These are phyloP conservation scores for Lotus japonicus DNA, from an alignment of 306 rosid species.

Conservation along the genomic window DNA sequence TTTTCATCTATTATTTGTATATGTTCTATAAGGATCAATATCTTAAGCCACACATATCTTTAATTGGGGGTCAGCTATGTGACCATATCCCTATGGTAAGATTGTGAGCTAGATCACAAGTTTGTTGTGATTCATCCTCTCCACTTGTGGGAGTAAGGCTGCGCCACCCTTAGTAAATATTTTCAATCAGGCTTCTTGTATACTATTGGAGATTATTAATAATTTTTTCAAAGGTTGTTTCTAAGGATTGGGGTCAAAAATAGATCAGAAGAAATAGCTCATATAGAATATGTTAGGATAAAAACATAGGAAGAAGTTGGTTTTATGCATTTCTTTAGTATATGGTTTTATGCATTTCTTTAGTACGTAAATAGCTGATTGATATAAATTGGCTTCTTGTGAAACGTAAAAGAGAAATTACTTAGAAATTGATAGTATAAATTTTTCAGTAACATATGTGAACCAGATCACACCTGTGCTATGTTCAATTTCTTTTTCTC, in stretches of 20 bases:
- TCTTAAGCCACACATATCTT: not conserved
- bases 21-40: not conserved
- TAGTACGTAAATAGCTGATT: not conserved
- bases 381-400: not conserved
- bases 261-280: not conserved
- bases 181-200: not conserved
- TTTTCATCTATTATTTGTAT: not conserved
- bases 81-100: not conserved
- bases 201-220: not conserved
- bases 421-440: not conserved
- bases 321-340: too few relatives aligned
- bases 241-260: not conserved
- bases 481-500: not conserved
- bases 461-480: not conserved
- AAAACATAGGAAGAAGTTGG: not conserved
- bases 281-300: not conserved
- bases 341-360: not conserved
- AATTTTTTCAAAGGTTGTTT: not conserved
- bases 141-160: not conserved
- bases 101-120: not conserved
- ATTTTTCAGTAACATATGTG: not conserved
- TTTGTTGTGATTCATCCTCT: not conserved
- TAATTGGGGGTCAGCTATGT: not conserved
- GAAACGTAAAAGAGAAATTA: conserved; percentile 1
- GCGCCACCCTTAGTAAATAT: not conserved